Evolutionary conservation across 2,329 filamentous ascomycete genomes (phyloP), one percentile per base, ranked within the genome.

Genomic region (Lasiodiplodia citricola): DNA sequence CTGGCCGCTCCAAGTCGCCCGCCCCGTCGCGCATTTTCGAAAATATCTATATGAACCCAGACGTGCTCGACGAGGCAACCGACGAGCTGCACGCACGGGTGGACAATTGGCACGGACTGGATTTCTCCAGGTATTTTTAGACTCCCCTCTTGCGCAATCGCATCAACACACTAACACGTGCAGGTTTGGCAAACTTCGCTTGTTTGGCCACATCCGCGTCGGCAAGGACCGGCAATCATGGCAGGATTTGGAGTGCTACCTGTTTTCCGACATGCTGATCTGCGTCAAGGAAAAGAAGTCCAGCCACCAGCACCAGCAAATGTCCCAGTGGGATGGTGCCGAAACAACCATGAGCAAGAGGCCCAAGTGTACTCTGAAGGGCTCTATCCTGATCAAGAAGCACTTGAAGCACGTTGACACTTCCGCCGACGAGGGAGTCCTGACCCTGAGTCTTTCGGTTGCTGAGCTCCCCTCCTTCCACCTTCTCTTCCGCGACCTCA

Each of bases 211-310:
- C 2, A 88, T 99, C 68, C 90, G 93, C 66, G 96, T 99, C 25
- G 96, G 96, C 74, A 99, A 99, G 81, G 96, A 99, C 80, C 94
- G 94, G 73, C 87, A 95, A 72, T 94, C 94, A 7, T 99, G 96
- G 96, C 96, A 99, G 83, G 96, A 98, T 79, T 83, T 99, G 67
- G 94, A 99, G 79, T 99, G 96, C 80, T 99, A 93, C 79, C 87
- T 99, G 37, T 99, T 99, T 77, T 93, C 92, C 4, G 96, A 99
- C 82, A 99, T 99, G 96, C 91, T 99, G 74, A 99, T 99, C 72
- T 99, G 96, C 77, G 94, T 99, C 70, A 99, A 98, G 81, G 96
- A 98, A 82, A 98, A 97, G 87, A 97, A 94, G 82, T 74, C 79
- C 57, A 78, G 75, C 70, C 84, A 86, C 50, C 21, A 28, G 21